Evolutionary conservation across 2,329 filamentous ascomycete genomes (phyloP).

Genomic region (Epicoccum sorghinum): DNA sequence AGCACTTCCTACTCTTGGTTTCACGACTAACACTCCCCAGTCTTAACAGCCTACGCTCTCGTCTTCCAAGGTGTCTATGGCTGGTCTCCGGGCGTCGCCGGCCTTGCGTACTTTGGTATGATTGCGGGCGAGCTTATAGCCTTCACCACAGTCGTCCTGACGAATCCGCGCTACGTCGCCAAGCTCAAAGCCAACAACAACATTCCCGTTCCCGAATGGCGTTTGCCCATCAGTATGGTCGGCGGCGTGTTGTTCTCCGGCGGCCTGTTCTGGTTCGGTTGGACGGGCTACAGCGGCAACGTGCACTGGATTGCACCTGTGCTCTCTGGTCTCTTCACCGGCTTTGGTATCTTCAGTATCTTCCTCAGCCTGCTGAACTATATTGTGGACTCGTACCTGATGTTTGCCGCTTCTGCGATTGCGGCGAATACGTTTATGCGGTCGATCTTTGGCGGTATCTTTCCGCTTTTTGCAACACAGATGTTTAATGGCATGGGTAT

Average conservation of each 20-base stretch:
- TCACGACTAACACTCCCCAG: constrained; percentile 42
- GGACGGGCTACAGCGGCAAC: constrained; percentile 47
- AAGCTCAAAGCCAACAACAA: constrained; percentile 54
- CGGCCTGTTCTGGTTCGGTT: constrained; percentile 38
- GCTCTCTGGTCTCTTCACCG: constrained; percentile 58
- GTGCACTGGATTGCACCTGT: constrained; percentile 52
- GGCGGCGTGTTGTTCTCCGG: constrained; percentile 55
- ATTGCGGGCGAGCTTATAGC: constrained; percentile 74
- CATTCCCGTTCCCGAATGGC: constrained; percentile 63
- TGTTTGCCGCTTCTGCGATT: constrained; percentile 61
- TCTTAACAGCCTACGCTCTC: constrained; percentile 82
- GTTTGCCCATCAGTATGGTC: constrained; percentile 60
- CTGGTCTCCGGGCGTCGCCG: constrained; percentile 71
- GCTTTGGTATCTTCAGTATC: constrained; percentile 63
- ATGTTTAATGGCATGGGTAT: constrained; percentile 62
- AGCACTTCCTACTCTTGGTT: background rate
- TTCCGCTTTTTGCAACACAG: constrained; percentile 62
- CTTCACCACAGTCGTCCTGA: constrained; percentile 66
- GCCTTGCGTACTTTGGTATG: constrained; percentile 87
- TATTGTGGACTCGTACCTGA: constrained; percentile 64
- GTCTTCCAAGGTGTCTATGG: constrained; percentile 76
- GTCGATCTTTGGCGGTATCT: constrained; percentile 57
- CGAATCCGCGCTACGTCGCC: constrained; percentile 68
- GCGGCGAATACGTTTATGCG: constrained; percentile 63
- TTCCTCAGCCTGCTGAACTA: constrained; percentile 66